Conservation (phyloP, 2,329 filamentous ascomycete species). For the Kalmusia sp. region DNA sequence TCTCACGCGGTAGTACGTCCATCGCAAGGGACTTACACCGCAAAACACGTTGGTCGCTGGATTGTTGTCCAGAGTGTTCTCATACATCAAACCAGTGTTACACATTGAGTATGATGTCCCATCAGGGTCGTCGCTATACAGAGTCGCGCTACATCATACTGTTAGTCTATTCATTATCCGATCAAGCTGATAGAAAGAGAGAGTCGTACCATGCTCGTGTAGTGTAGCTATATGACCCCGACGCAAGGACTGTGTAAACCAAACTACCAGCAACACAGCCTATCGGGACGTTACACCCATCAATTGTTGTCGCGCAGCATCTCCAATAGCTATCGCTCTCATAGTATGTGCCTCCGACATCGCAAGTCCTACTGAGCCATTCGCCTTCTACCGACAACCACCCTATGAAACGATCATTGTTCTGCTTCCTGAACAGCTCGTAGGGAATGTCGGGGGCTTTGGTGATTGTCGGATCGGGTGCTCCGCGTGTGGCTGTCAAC, state of each 20-base stretch:
- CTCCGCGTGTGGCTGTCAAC: conserved; percentile 18
- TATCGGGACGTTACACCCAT: conserved; percentile 28
- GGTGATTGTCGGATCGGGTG: conserved; percentile 33
- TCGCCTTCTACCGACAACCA: conserved; percentile 22
- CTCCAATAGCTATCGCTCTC: conserved; percentile 24
- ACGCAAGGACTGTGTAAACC: conserved; percentile 21
- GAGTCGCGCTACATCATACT: neutral
- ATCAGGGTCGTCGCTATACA: conserved; percentile 11
- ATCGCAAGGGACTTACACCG: conserved; percentile 26
- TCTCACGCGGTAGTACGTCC: conserved; percentile 29
- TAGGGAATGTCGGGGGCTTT: conserved; percentile 23
- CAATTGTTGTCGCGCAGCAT: conserved; percentile 29
- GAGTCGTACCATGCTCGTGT: conserved; percentile 20
- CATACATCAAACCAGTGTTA: conserved; percentile 33
- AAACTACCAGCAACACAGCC: conserved; percentile 30
- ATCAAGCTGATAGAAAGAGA: neutral
- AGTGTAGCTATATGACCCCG: conserved; percentile 4
- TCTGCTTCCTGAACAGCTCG: conserved; percentile 33
- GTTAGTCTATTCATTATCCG: neutral
- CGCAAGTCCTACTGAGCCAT: conserved; percentile 25
- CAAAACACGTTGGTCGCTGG: conserved; percentile 35
- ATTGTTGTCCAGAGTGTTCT: conserved; percentile 28
- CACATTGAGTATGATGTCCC: conserved; percentile 28
- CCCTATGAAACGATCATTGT: conserved; percentile 29
- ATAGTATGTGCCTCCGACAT: conserved; percentile 28